Evolutionary conservation across 2,329 filamentous ascomycete species (phyloP).

Genomic region (Metarhizium guizhouense): DNA sequence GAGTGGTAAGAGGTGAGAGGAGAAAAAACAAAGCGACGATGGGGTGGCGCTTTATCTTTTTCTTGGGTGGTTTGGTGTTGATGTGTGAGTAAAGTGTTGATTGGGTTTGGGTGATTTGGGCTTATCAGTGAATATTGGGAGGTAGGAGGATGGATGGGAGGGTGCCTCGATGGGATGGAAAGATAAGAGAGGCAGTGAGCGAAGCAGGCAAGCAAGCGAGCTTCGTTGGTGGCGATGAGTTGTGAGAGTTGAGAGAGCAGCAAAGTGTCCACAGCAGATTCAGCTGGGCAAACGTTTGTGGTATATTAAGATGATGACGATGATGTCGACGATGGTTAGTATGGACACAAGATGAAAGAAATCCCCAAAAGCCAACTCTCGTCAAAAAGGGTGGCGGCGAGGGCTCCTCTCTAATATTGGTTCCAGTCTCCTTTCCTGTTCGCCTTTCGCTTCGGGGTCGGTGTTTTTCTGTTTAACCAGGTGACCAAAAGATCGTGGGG

Average conservation of each 20-base stretch:
- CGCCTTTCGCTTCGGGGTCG: neutral
- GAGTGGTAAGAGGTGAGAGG: neutral
- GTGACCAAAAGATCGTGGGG: constrained; percentile 1
- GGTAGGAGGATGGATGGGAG: neutral
- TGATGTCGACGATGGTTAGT: constrained; percentile 1
- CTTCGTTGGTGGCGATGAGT: neutral
- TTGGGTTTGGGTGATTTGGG: neutral
- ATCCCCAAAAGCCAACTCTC: neutral
- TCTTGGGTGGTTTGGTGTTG: neutral
- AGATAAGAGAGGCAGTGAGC: neutral
- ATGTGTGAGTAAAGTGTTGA: neutral
- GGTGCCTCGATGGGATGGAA: neutral
- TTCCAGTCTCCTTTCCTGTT: neutral
- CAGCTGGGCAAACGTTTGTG: constrained; percentile 5
- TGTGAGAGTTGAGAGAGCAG: neutral
- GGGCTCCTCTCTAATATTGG: constrained; percentile 1
- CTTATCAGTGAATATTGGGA: neutral
- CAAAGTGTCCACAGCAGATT: constrained; percentile 1
- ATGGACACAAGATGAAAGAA: constrained; percentile 1
- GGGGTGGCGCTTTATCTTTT: neutral
- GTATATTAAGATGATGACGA: constrained; percentile 3
- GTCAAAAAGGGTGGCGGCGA: neutral
- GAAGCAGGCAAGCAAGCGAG: neutral
- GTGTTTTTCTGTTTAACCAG: constrained; percentile 1
- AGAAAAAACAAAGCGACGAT: neutral